Evolutionary conservation across 1,284 basidiomycete genomes (phyloP).

Genomic region (Malassezia globosa): DNA sequence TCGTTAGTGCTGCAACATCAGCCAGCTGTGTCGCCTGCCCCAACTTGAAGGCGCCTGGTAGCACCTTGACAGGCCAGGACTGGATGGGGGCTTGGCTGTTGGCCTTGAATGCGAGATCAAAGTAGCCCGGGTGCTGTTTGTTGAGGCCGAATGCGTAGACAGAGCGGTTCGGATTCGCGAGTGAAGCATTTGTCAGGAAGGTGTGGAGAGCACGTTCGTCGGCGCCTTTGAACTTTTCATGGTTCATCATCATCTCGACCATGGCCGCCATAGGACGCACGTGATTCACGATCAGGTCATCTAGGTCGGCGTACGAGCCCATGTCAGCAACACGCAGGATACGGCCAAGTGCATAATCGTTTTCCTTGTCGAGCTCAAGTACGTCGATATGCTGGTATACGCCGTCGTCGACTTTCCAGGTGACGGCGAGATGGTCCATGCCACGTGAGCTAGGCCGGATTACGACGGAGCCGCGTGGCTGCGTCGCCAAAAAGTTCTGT

Average conservation of each 20-base stretch:
- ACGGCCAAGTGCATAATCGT: conserved; percentile 58
- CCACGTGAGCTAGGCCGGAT: conserved; percentile 94
- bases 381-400: conserved; percentile 97
- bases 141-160: conserved; percentile 95
- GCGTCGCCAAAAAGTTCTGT: conserved; percentile 75
- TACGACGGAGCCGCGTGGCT: conserved; percentile 64
- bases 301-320: conserved; percentile 80
- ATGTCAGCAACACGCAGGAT: conserved; percentile 65
- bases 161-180: conserved; percentile 88
- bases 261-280: conserved; percentile 86
- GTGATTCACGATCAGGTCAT: conserved; percentile 95
- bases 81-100: conserved; percentile 50
- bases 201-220: conserved; percentile 64
- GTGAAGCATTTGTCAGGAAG: conserved; percentile 48
- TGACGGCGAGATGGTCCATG: conserved; percentile 83
- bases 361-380: conserved; percentile 64
- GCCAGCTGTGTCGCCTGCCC: conserved; percentile 39
- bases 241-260: conserved; percentile 86
- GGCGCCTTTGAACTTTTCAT: conserved; percentile 87
- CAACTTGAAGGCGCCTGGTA: conserved; percentile 43
- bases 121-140: conserved; percentile 76
- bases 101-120: conserved; percentile 83
- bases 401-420: conserved; percentile 97
- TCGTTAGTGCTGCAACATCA: conserved; percentile 39
- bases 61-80: conserved; percentile 46